phyloP scores from a whole-genome alignment of 1,284 basidiomycete species.

The Salmacisia buchloeana region DNA sequence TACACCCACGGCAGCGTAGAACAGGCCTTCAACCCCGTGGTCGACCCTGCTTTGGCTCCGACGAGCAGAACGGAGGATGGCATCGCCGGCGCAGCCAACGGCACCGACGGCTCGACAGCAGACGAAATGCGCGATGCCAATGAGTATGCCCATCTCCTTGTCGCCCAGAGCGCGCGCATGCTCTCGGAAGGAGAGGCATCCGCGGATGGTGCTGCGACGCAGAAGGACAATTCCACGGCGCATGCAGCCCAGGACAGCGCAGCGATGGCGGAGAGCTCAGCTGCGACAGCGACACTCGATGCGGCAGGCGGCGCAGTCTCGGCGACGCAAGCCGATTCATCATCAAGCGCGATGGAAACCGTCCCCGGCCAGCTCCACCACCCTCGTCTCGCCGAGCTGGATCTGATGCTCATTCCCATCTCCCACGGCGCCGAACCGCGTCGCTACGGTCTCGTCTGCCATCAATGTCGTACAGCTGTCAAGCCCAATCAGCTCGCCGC shows the following conservation, averaged over 20 bases:
- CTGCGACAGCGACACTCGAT: neutral
- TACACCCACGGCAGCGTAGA: neutral
- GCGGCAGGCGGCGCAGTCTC: no score
- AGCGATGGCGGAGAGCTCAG: neutral
- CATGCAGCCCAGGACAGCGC: no score
- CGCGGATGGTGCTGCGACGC: no score
- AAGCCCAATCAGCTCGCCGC: slow-evolving; percentile 2
- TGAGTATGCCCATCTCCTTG: neutral
- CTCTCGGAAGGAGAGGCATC: no score
- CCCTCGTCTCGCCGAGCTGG: neutral
- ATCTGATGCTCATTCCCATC: neutral
- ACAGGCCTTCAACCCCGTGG: neutral
- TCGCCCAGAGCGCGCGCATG: neutral
- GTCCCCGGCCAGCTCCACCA: neutral
- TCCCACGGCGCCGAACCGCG: neutral
- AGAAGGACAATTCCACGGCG: no score
- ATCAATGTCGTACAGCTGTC: neutral
- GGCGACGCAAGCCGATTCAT: neutral
- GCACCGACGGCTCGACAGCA: neutral
- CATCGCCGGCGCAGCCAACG: neutral
- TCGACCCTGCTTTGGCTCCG: neutral
- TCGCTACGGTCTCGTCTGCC: neutral
- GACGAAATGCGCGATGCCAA: neutral
- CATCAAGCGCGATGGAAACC: neutral
- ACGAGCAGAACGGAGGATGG: neutral